Evolutionary conservation across 1,139 yeast genomes (phyloP), one percentile per base, ranked within the genome.

Genomic region (Suhomyces atakaporum): DNA sequence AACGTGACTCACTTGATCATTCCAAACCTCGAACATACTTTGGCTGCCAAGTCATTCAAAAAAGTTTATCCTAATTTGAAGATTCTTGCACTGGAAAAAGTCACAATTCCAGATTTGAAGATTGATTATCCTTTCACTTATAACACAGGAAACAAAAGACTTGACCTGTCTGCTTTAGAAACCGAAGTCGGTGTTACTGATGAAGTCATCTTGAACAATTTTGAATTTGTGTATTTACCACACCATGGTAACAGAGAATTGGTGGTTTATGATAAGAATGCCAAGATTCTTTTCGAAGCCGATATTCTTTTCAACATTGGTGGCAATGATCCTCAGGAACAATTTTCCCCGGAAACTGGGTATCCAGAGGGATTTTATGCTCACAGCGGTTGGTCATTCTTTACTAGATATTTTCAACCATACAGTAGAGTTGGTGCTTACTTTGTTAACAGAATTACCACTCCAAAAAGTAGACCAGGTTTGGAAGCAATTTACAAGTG

Each of bases 21-120:
- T 28, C 83, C 84, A 3, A 81, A 78, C 51, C 53, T 45, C 22
- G 81, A 76, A 45, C 84, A 78, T 49, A 75, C 81, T 2, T 57
- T 78, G 69, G 81, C 81, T 10, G 77, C 79, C 15, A 62, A 63
- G 33, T 65, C 75, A 9, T 80, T 79, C 62, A 70, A 73, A 49
- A 66, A 66, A 18, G 57, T 58, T 38, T 69, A 60, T 47, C 84
- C 84, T n/a, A 46, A 60, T 36, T 50, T 61, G 47, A 71, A 73
- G 47, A 57, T 79, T 19, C 64, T 80, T 39, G 84, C 79, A 4
- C 65, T 70, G 56, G 75, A 70, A 31, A 50, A 53, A 16, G 53
- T 62, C 8, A 60, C 60, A 3, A 43, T 60, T 16, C 47, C 56
- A 2, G 48, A 43, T 2, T 29, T 39, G 26, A 29, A 35, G 8